A percentile compares a stretch with the other conserved stretches of the same genome.
Evolutionary conservation across 306 rosid genomes (phyloP).

Genomic region (Begonia fuchsioides): DNA sequence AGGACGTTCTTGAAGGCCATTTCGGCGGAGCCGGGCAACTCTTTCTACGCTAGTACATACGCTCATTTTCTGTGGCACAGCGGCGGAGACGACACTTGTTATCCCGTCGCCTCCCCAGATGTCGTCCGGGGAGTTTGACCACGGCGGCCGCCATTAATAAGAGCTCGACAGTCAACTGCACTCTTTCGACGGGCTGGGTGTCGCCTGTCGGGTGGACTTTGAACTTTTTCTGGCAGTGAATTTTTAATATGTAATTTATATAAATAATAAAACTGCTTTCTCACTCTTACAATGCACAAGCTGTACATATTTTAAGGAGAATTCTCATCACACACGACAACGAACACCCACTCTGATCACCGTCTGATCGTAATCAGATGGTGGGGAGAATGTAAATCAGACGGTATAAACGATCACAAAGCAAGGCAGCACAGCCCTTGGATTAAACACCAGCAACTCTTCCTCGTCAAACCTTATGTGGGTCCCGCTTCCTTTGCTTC

Average conservation of each 20-base stretch:
- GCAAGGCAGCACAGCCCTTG: constrained; percentile 97
- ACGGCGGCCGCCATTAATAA: too few species aligned
- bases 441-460: constrained; percentile 77
- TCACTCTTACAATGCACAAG: too few species aligned
- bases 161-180: too few species aligned
- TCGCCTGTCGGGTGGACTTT: too few species aligned
- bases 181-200: too few species aligned
- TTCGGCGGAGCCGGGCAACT: constrained; percentile 58
- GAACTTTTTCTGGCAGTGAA: too few species aligned
- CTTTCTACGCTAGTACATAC: constrained; percentile 61
- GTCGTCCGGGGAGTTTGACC: constrained; percentile 20
- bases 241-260: too few species aligned
- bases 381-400: constrained; percentile 10
- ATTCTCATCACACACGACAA: too few species aligned
- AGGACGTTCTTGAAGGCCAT: constrained; percentile 71
- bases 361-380: too few species aligned
- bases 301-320: too few species aligned
- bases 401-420: constrained; percentile 78
- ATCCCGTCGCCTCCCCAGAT: constrained; percentile 45
- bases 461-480: constrained; percentile 56
- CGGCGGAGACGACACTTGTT: constrained; percentile 88
- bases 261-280: too few species aligned
- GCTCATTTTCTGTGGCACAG: constrained; percentile 95
- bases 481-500: constrained; percentile 43
- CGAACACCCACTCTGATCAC: too few species aligned